Conservation (phyloP, 2,329 filamentous ascomycete species). For the Amauroascus verrucosus region DNA sequence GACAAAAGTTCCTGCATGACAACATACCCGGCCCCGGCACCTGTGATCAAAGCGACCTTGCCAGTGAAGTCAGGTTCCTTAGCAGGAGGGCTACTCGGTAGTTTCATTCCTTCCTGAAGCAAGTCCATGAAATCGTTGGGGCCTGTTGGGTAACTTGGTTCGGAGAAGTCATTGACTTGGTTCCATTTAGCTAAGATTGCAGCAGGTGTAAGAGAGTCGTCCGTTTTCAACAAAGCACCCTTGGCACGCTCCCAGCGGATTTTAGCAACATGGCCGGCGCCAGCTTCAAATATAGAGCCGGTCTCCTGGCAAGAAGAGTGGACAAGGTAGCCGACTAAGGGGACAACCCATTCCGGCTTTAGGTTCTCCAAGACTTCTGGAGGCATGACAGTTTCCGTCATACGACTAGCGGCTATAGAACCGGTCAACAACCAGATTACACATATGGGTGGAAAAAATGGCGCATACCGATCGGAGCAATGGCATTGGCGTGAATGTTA, state of each 20-base stretch:
- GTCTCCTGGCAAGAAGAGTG: conserved; percentile 75
- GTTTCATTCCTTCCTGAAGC: conserved; percentile 71
- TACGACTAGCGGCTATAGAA: conserved; percentile 66
- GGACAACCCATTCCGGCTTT: conserved; percentile 91
- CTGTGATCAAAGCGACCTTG: conserved; percentile 77
- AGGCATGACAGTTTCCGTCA: conserved; percentile 93
- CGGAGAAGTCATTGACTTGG: conserved; percentile 73
- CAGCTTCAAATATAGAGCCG: conserved; percentile 85
- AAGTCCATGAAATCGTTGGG: conserved; percentile 80
- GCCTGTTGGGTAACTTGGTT: conserved; percentile 71
- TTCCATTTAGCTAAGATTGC: conserved; percentile 85
- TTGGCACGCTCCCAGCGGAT: conserved; percentile 87
- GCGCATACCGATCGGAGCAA: conserved; percentile 63
- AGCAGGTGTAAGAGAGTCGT: conserved; percentile 76
- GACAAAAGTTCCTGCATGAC: not conserved
- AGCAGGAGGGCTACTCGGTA: conserved; percentile 60
- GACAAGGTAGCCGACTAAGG: conserved; percentile 75
- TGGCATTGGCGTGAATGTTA: conserved; percentile 91
- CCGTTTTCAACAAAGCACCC: conserved; percentile 80
- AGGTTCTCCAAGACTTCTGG: conserved; percentile 78
- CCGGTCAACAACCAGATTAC: conserved; percentile 11
- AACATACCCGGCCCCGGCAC: conserved; percentile 65
- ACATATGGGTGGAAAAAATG: not conserved
- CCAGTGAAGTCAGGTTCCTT: conserved; percentile 71
- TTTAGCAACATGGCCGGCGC: conserved; percentile 86